Evolutionary conservation across 805 yeast genomes (phyloP), one percentile per base, ranked within the genome.

Genomic region (Spathaspora gorwiae): DNA sequence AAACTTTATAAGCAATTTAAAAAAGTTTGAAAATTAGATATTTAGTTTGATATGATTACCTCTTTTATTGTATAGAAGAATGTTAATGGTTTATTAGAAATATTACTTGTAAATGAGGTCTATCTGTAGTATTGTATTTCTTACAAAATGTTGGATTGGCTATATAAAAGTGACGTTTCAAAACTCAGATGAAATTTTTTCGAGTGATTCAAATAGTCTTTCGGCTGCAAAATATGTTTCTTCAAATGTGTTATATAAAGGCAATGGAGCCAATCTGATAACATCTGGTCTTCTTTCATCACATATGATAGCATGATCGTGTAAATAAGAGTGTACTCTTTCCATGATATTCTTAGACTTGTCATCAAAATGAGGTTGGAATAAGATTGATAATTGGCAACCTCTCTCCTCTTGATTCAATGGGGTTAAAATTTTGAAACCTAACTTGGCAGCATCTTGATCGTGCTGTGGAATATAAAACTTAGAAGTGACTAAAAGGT

Each of bases 241-340:
- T 37, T 59, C 65, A 53, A 86, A 86, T 1, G 86, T 79, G 56
- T 89, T 90, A 68, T 90, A 90, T 39, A 89, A 70, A 0, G 96
- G 94, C 2, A 78, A 72, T 7, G 98, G 97, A 0, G 96, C 92
- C n/a, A 90, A 59, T 47, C 97, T 71, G 35, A 92, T 80, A n/a
- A 90, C 97, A 59, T 82, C 81, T 1, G 97, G 97, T 58, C 88
- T 75, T 59, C 98, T 75, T 59, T 90, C 96, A 61, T 90, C 98
- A 46, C 88, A 85, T 24, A 90, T 78, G 1, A 88, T 79, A 2
- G 89, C 97, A 9, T 70, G 56, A 31, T 68, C 68, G 50, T 69
- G 74, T 49, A 90, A 59, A 47, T 70, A 67, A 1, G 57, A 53
- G 47, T 77, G 75, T 2, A 88, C 80, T 19, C 60, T 56, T 45